These are phyloP conservation scores for Apophysomyces trapeziformis DNA, from an alignment of 371 early-diverging fungal genomes.

Conservation along the genomic window DNA sequence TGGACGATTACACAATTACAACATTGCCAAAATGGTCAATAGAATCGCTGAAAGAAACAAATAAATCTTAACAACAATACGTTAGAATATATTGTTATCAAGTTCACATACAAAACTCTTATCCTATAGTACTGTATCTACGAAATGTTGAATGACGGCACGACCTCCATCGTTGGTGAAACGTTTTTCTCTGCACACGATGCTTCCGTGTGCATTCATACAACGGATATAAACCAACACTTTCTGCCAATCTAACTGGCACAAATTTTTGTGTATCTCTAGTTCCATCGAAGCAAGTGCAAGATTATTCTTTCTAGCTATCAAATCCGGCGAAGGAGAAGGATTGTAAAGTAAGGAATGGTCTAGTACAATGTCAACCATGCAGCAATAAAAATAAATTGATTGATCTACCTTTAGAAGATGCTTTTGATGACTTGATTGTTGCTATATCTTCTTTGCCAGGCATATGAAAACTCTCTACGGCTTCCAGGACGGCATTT, in stretches of 20 bases:
- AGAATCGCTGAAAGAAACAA: conserved; percentile 41
- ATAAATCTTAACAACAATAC: conserved; percentile 1
- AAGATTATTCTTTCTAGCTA: conserved; percentile 14
- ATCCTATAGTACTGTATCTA: conserved; percentile 18
- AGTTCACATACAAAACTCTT: neutral
- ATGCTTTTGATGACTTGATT: neutral
- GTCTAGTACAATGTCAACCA: neutral
- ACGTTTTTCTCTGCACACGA: conserved; percentile 41
- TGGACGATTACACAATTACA: conserved; percentile 67
- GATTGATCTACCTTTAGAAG: neutral
- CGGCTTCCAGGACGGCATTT: conserved; percentile 20
- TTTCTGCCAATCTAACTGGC: conserved; percentile 52
- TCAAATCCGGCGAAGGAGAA: conserved; percentile 10
- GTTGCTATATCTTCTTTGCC: neutral
- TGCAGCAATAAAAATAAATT: neutral
- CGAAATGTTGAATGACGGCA: conserved; percentile 26
- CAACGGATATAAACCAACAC: conserved; percentile 47
- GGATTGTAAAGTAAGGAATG: conserved; percentile 4
- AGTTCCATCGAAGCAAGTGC: conserved; percentile 16
- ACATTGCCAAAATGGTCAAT: conserved; percentile 72
- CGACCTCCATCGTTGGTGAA: conserved; percentile 20
- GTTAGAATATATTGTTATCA: neutral
- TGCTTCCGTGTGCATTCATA: conserved; percentile 64
- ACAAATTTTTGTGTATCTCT: conserved; percentile 36
- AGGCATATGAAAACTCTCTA: conserved; percentile 23